Conservation (phyloP, 208 protist genomes). For the Trypanosoma cruzi region DNA sequence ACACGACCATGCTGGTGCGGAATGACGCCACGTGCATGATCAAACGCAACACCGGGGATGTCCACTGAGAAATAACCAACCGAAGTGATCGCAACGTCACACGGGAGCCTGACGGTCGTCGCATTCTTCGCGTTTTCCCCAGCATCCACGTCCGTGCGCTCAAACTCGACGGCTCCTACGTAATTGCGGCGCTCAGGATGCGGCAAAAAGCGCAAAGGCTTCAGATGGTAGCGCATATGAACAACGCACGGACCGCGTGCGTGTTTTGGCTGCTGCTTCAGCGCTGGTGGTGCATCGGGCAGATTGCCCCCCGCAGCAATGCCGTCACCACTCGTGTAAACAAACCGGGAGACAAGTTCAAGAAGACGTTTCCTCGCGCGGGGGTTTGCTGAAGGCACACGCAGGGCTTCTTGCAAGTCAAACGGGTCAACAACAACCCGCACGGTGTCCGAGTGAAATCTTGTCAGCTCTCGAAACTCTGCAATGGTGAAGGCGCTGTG, state of each 20-base stretch:
- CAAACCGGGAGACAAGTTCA: constrained; percentile 70
- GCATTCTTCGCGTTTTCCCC: neutral
- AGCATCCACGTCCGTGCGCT: constrained; percentile 35
- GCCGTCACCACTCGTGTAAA: neutral
- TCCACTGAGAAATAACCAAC: constrained; percentile 71
- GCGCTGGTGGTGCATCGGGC: neutral
- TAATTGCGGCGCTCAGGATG: constrained; percentile 39
- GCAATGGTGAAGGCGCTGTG: constrained; percentile 95
- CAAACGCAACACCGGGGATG: constrained; percentile 77
- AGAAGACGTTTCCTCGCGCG: constrained; percentile 83
- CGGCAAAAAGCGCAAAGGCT: constrained; percentile 69
- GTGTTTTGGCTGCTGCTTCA: neutral
- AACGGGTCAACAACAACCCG: constrained; percentile 75
- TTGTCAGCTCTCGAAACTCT: constrained; percentile 95
- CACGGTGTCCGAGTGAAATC: constrained; percentile 60
- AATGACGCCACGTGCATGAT: constrained; percentile 69
- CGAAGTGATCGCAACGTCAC: constrained; percentile 87
- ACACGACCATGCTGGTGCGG: constrained; percentile 71
- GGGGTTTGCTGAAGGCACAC: constrained; percentile 30
- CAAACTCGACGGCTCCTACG: constrained; percentile 79
- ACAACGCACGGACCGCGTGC: constrained; percentile 58
- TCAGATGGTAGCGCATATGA: constrained; percentile 73
- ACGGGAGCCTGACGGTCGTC: constrained; percentile 64
- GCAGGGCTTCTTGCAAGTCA: constrained; percentile 42
- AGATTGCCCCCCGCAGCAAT: neutral